These are phyloP conservation scores for Dentiscutata heterogama DNA, from an alignment of 371 early-diverging fungal species.

Conservation along the genomic window DNA sequence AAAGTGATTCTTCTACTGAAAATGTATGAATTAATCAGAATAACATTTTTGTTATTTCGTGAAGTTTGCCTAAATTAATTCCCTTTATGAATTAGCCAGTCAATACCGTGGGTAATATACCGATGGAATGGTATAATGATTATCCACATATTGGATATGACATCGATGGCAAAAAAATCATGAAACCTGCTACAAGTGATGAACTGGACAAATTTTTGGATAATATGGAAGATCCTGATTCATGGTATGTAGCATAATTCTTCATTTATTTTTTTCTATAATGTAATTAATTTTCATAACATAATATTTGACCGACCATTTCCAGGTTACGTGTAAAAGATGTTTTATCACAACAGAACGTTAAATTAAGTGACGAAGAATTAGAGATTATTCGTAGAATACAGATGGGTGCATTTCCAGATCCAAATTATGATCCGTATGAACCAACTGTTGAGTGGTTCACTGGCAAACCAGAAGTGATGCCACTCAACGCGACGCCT, in stretches of 20 bases:
- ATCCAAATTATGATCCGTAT: slow-evolving; percentile 88
- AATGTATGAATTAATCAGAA: slow-evolving; percentile 63
- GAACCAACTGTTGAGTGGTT: slow-evolving; percentile 95
- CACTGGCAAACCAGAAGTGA: slow-evolving; percentile 80
- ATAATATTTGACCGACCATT: not conserved
- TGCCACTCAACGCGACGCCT: slow-evolving; percentile 85
- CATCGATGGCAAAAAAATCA: slow-evolving; percentile 89
- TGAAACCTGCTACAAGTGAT: slow-evolving; percentile 88
- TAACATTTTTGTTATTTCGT: no score
- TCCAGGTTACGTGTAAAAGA: slow-evolving; percentile 83
- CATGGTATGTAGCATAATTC: slow-evolving; percentile 66
- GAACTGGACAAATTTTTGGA: slow-evolving; percentile 93
- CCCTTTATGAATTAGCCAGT: slow-evolving; percentile 54
- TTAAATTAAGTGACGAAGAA: slow-evolving; percentile 87
- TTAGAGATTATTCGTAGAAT: slow-evolving; percentile 91
- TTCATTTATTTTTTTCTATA: no score
- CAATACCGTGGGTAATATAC: slow-evolving; percentile 93
- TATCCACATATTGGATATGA: slow-evolving; percentile 97
- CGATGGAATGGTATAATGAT: slow-evolving; percentile 97
- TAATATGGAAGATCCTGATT: slow-evolving; percentile 92
- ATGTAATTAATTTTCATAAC: slow-evolving; percentile 7
- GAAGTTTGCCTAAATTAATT: not conserved
- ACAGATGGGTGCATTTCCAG: slow-evolving; percentile 84
- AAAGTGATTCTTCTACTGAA: slow-evolving; percentile 91
- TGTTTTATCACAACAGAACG: slow-evolving; percentile 80